Conservation (phyloP, 1,284 basidiomycete genomes). For the Cutaneotrichosporon cavernicola region DNA sequence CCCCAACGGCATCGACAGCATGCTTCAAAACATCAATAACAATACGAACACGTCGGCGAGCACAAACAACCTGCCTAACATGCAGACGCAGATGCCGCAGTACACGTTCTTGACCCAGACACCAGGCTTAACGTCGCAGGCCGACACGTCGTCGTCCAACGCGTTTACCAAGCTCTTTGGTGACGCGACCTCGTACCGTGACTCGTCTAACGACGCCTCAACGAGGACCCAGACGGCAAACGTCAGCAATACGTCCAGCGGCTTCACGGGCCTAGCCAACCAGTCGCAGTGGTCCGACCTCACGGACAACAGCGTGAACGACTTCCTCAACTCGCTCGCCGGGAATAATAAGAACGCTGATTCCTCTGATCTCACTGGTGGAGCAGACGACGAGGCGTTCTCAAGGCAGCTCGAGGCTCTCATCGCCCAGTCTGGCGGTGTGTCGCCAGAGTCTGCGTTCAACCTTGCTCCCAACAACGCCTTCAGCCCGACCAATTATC, state of each 20-base stretch:
- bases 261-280: slow-evolving; percentile 1
- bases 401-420: slow-evolving; percentile 40
- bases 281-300: slow-evolving; percentile 31
- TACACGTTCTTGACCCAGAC: slow-evolving; percentile 39
- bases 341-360: slow-evolving; percentile 22
- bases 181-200: slow-evolving; percentile 28
- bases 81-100: slow-evolving; percentile 19
- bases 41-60: not conserved
- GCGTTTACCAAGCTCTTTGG: slow-evolving; percentile 26
- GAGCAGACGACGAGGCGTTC: slow-evolving; percentile 39
- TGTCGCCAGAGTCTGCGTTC: slow-evolving; percentile 32
- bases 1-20: slow-evolving; percentile 33
- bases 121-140: slow-evolving; percentile 38
- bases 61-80: slow-evolving; percentile 9
- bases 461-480: slow-evolving; percentile 21
- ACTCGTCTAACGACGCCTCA: slow-evolving; percentile 23
- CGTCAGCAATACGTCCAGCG: not conserved
- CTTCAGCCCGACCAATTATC: slow-evolving; percentile 49
- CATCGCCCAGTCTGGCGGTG: slow-evolving; percentile 28
- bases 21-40: slow-evolving; percentile 15
- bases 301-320: slow-evolving; percentile 38
- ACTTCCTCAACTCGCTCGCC: slow-evolving; percentile 45
- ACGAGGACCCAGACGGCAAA: slow-evolving; percentile 1
- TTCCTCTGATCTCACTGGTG: slow-evolving; percentile 15
- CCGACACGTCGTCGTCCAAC: slow-evolving; percentile 29